phyloP scores from a whole-genome alignment of 2,329 filamentous ascomycete genomes.

The Alternaria infectoria region DNA sequence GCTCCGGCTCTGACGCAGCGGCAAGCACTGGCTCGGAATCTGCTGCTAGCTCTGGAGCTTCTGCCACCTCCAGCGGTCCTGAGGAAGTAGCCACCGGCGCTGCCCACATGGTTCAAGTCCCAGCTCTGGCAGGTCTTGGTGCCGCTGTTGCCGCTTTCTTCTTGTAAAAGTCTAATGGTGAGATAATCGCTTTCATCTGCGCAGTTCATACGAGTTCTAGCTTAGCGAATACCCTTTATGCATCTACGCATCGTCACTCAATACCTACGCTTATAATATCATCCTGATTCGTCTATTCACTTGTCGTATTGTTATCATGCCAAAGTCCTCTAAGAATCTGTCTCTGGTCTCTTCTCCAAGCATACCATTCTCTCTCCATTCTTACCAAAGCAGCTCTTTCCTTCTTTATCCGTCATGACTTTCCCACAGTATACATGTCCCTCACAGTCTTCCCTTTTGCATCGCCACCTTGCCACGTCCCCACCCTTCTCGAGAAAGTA shows the following conservation, averaged over 20 bases:
- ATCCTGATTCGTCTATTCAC: background rate
- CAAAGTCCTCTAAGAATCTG: too few species aligned
- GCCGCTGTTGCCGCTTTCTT: conserved; percentile 34
- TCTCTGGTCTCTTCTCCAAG: background rate
- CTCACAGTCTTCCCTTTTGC: conserved; percentile 28
- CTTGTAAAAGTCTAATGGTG: conserved; percentile 13
- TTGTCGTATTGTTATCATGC: too few species aligned
- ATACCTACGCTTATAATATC: background rate
- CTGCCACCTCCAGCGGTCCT: background rate
- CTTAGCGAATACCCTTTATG: background rate
- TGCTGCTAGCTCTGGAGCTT: conserved; percentile 4
- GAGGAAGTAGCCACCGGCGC: conserved; percentile 1
- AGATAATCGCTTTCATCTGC: background rate
- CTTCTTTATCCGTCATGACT: conserved; percentile 18
- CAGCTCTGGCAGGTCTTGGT: conserved; percentile 37
- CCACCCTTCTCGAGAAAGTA: conserved; percentile 40
- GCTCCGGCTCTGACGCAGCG: background rate
- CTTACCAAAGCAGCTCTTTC: conserved; percentile 36
- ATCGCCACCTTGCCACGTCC: conserved; percentile 16
- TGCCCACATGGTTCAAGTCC: conserved; percentile 24
- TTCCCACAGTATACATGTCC: conserved; percentile 34
- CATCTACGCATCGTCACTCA: background rate
- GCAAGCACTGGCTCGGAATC: conserved; percentile 1
- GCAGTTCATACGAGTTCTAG: background rate
- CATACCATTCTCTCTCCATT: conserved; percentile 34